Base-by-base conservation (phyloP, 2,329 filamentous ascomycete species). In the Fusarium sublunatum region DNA sequence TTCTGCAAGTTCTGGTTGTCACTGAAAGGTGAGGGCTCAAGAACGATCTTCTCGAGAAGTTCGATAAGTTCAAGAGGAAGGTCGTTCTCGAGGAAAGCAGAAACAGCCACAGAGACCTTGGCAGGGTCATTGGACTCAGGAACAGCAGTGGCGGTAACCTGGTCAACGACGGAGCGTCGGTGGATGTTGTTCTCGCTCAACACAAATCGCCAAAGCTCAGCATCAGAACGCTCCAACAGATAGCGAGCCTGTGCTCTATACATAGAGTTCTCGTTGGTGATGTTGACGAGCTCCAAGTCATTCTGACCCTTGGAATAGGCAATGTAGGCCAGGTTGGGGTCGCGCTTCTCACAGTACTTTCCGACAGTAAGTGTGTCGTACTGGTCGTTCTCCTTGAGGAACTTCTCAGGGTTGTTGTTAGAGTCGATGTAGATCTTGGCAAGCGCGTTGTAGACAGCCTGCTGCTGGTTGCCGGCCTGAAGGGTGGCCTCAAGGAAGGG, bases 251-350 rank as follows among this genome's bases (percentile, higher is more conserved):
- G 95, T n/a, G 91, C 91, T 72, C 93, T 91, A 85, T 97, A 99
- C 95, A 99, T 99, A n/a, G 92, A 89, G 80, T 99, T 99, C 79
- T 99, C 96, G 71, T 98, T 99, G 73, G 95, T 98, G 73, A 99
- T 94, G 77, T 91, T 95, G 78, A 99, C 94, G 53, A 99, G 86
- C 79, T 99, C 96, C 29, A 99, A 81, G 73, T 99, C 95, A 67
- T 99, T 99, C 78, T 97, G 92, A 19, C 95, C 95, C 83, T 99
- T 99, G 71, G 89, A 86, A 77, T 97, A 99, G 61, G 93, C 91
- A 74, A 98, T 97, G 78, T 91, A 97, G 4, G 92, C 94, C 51
- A 99, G 83, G 75, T 97, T 97, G 63, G 95, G 95, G 72, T 99
- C 95, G 31, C 95, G 91, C 86, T 98, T 98, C 83, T 97, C 94